Conservation (phyloP, 495 filamentous ascomycete genomes). For the Aspergillus ostianus region DNA sequence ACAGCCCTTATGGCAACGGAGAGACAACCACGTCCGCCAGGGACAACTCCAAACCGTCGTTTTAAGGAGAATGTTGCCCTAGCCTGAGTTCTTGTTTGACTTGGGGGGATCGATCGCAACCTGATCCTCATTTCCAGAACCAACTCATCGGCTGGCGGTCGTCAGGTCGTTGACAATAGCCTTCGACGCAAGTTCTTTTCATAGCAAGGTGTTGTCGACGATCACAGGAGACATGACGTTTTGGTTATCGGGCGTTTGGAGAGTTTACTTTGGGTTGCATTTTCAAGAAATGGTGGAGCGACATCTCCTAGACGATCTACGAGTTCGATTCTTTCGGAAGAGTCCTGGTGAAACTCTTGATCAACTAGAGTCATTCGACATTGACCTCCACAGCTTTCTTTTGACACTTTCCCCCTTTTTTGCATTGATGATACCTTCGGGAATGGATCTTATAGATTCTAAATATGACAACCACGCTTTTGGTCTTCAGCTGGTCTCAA, state of each 20-base stretch:
- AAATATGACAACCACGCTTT: too few species aligned
- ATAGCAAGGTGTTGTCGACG: constrained; percentile 1
- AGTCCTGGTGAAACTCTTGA: neutral
- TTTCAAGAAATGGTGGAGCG: constrained; percentile 4
- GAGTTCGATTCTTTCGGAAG: constrained; percentile 5
- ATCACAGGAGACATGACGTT: neutral
- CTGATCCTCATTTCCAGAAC: neutral
- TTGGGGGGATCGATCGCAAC: too few species aligned
- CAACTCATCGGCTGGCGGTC: neutral
- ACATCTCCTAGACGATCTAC: neutral
- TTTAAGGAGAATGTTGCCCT: neutral
- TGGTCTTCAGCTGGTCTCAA: neutral
- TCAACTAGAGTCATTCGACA: neutral
- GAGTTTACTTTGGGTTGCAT: too few species aligned
- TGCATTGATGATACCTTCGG: neutral
- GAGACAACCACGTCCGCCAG: neutral
- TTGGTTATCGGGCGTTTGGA: constrained; percentile 6
- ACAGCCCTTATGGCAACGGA: neutral
- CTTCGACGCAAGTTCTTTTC: neutral
- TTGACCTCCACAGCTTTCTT: neutral
- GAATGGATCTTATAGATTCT: neutral
- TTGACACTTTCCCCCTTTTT: neutral
- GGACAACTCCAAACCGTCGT: neutral
- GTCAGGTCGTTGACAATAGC: neutral
- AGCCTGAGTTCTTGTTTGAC: neutral